Evolutionary conservation across 2,329 filamentous ascomycete species (phyloP).

Genomic region (Botrytis tulipae): DNA sequence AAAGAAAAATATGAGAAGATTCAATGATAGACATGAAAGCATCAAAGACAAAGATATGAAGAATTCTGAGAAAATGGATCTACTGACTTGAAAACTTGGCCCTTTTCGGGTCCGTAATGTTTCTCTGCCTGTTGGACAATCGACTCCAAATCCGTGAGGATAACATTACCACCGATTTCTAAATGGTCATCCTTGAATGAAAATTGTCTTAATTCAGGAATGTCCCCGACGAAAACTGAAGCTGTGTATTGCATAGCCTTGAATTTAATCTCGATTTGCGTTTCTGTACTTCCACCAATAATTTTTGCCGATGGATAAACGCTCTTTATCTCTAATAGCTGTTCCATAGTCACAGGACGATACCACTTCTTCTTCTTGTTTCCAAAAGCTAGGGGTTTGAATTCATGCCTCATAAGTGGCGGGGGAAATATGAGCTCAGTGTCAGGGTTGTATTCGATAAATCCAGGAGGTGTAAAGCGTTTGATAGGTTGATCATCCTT

Average conservation of each 20-base stretch:
- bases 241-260: slow-evolving; percentile 88
- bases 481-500: slow-evolving; percentile 56
- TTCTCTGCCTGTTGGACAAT: slow-evolving; percentile 78
- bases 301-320: slow-evolving; percentile 84
- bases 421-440: slow-evolving; percentile 96
- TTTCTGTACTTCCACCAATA: slow-evolving; percentile 94
- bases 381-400: slow-evolving; percentile 80
- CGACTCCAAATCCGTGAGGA: slow-evolving; percentile 84
- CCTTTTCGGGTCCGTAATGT: slow-evolving; percentile 63
- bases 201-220: slow-evolving; percentile 82
- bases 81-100: slow-evolving; percentile 67
- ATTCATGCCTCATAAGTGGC: slow-evolving; percentile 75
- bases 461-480: slow-evolving; percentile 79
- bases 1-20: neutral
- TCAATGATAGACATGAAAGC: neutral
- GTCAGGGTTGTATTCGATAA: slow-evolving; percentile 91
- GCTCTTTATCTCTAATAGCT: slow-evolving; percentile 88
- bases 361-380: slow-evolving; percentile 96
- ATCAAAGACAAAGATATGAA: neutral
- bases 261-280: slow-evolving; percentile 98
- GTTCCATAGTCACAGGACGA: slow-evolving; percentile 78
- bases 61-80: neutral
- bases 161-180: slow-evolving; percentile 92
- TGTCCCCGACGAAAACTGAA: slow-evolving; percentile 91
- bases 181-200: slow-evolving; percentile 74